Evolutionary conservation across 208 protist species (phyloP), one percentile per base, ranked within the genome.

Genomic region (Trypanosoma caninum): DNA sequence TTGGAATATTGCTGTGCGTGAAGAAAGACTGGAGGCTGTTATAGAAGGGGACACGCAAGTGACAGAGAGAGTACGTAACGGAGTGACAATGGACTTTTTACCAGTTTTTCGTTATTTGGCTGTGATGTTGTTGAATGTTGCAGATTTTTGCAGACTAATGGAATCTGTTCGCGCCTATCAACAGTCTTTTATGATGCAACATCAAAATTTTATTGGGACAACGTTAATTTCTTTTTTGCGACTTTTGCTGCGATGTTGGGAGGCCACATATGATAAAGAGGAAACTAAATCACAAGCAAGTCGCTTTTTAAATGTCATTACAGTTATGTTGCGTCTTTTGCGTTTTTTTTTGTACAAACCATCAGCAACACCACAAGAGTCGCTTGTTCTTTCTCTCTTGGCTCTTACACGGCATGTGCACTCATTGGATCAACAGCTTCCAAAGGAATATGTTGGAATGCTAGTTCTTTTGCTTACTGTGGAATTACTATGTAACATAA

Each of bases 401-500:
- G 23, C 44, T 2, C 78, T 92, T 8, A 69, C 69, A 41, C 72
- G 72, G 59, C 72, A 84, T 25, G 69, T 75, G 34, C 76, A 76
- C 13, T 68, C 61, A 0, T 57, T 76, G 27, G 77, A 91, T 75
- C 69, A 69, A 16, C 40, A 53, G 30, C 68, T 91, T 27, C 69
- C 73, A 14, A 52, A 22, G 10, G 75, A 88, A 53, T 86, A 89
- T 78, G 62, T 71, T 5, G 88, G 88, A 44, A 85, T 94, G 74
- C 74, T 87, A 33, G 70, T 81, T 16, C 61, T 94, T 54, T 61
- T 94, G 30, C 64, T 89, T 28, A 72, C 68, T 13, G 74, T 84
- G 6, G 80, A 94, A 58, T 74, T 57, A 14, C 40, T 91, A 18
- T 85, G 79, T 59, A 94, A 94, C 71, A 72, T 87, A 44, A 90